Conservation (phyloP, 306 rosid genomes). For the Spatholobus suberectus region DNA sequence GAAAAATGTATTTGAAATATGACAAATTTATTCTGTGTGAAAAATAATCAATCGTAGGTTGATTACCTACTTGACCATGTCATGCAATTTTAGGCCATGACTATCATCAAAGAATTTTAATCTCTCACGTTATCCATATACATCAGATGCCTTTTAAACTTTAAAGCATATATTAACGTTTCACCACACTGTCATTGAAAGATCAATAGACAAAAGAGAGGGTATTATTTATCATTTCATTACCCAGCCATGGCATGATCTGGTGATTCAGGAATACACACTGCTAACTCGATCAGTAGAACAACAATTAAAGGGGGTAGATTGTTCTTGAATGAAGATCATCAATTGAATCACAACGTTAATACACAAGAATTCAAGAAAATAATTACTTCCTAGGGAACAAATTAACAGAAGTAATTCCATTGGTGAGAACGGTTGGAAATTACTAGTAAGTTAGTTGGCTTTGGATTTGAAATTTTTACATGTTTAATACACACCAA, state of each 20-base stretch:
- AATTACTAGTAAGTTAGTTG: too few species aligned
- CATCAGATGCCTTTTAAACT: background rate
- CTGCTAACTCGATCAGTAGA: background rate
- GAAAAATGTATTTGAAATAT: too few species aligned
- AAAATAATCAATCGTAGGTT: background rate
- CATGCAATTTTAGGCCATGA: background rate
- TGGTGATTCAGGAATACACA: too few species aligned
- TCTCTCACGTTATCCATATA: background rate
- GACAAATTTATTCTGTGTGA: background rate
- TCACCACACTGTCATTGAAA: too few species aligned
- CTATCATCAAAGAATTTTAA: background rate
- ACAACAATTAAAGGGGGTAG: background rate
- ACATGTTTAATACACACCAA: too few species aligned
- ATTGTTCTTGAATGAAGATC: constrained; percentile 48
- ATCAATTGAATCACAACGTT: constrained; percentile 58
- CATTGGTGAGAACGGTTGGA: constrained; percentile 31
- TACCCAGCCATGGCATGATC: too few species aligned
- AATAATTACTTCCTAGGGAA: constrained; percentile 38
- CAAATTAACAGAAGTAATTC: constrained; percentile 39
- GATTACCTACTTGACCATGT: background rate
- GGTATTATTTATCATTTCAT: too few species aligned
- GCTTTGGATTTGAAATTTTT: too few species aligned
- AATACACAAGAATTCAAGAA: constrained; percentile 59
- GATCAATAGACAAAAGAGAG: too few species aligned
- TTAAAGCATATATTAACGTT: background rate